phyloP scores from a whole-genome alignment of 768 basidiomycete genomes.

The Candolleomyces aberdarensis region DNA sequence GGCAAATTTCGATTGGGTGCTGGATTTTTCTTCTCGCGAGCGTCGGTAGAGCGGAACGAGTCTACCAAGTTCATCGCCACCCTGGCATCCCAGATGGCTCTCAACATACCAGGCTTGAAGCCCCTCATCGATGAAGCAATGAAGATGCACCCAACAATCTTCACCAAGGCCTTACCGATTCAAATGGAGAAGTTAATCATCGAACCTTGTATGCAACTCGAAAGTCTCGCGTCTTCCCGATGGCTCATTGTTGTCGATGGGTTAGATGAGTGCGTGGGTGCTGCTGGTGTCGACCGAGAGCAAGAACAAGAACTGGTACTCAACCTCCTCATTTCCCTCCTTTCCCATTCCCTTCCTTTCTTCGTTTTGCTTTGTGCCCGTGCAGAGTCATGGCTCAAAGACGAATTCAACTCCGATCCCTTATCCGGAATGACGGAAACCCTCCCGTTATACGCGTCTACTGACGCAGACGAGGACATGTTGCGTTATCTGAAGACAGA shows the following conservation, averaged over 20 bases:
- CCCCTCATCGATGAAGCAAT: background rate
- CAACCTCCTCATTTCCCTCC: slow-evolving; percentile 1
- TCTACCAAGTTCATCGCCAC: background rate
- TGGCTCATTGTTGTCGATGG: slow-evolving; percentile 3
- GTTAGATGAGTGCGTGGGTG: slow-evolving; percentile 5
- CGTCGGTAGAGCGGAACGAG: background rate
- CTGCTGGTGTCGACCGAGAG: background rate
- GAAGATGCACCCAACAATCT: background rate
- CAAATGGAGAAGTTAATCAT: slow-evolving; percentile 8
- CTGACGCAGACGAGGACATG: slow-evolving; percentile 17
- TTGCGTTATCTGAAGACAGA: slow-evolving; percentile 12
- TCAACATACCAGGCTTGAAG: background rate
- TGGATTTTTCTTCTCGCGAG: slow-evolving; percentile 6
- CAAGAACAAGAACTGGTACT: slow-evolving; percentile 15
- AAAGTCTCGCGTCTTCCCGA: background rate
- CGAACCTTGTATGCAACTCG: background rate
- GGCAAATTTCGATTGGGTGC: background rate
- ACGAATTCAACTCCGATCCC: slow-evolving; percentile 7
- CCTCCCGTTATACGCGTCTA: slow-evolving; percentile 1
- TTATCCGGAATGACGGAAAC: background rate
- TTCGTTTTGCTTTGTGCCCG: slow-evolving; percentile 24
- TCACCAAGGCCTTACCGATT: background rate
- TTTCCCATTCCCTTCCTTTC: slow-evolving; percentile 12
- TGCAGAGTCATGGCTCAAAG: slow-evolving; percentile 21
- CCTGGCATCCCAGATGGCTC: slow-evolving; percentile 1